Evolutionary conservation across 2,329 filamentous ascomycete species (phyloP).

Genomic region (Anthostomella pinea): DNA sequence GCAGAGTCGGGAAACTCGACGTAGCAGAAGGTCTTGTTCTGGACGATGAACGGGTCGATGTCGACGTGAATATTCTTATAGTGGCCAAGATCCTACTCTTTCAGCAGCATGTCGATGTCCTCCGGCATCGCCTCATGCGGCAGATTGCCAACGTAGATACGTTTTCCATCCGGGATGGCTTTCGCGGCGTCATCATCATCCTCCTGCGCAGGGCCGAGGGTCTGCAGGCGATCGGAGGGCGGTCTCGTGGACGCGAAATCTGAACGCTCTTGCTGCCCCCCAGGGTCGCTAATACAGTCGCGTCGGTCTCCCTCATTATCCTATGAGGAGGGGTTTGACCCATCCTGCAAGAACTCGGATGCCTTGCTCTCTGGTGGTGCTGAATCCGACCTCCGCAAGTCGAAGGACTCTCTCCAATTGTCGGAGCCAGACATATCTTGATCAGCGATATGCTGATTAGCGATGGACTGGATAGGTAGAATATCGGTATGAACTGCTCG

Average conservation of each 20-base stretch:
- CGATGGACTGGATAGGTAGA: too few species aligned
- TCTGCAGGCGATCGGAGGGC: slow-evolving; percentile 10
- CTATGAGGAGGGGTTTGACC: too few species aligned
- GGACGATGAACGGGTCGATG: slow-evolving; percentile 61
- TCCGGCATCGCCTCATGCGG: slow-evolving; percentile 45
- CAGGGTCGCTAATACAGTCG: too few species aligned
- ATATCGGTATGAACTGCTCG: too few species aligned
- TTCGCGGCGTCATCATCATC: slow-evolving; percentile 8
- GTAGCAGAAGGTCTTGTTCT: slow-evolving; percentile 73
- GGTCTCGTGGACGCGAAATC: not conserved
- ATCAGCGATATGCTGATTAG: too few species aligned
- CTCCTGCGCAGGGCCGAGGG: slow-evolving; percentile 3
- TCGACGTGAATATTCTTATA: slow-evolving; percentile 62
- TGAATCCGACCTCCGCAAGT: too few species aligned
- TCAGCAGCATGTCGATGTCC: slow-evolving; percentile 33
- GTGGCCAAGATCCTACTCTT: slow-evolving; percentile 29
- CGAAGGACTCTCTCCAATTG: too few species aligned
- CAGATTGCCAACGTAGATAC: slow-evolving; percentile 66
- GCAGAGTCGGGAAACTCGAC: slow-evolving; percentile 59
- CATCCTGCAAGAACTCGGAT: too few species aligned
- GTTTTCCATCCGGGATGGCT: slow-evolving; percentile 22
- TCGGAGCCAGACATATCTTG: too few species aligned
- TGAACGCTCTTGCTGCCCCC: too few species aligned
- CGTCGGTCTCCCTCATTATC: too few species aligned
- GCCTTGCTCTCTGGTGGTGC: too few species aligned